phyloP scores from a whole-genome alignment of 2,329 filamentous ascomycete genomes.

The Pseudocercospora ulei region DNA sequence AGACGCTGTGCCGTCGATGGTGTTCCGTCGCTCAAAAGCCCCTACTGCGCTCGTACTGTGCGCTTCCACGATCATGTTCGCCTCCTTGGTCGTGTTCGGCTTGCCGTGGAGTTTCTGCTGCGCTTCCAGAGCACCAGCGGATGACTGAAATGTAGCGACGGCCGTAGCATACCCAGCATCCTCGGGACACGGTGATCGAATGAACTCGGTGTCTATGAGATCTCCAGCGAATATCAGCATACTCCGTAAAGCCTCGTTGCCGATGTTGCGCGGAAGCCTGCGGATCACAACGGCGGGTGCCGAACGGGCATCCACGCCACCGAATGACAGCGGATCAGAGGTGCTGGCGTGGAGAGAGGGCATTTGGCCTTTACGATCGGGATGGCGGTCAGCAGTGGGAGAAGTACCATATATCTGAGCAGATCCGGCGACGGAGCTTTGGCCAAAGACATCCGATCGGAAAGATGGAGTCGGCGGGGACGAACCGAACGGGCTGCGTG shows the following conservation, averaged over 20 bases:
- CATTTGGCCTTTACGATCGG: conserved; percentile 34
- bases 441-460: conserved; percentile 35
- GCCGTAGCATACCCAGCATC: conserved; percentile 50
- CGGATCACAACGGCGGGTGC: conserved; percentile 46
- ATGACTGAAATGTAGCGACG: conserved; percentile 50
- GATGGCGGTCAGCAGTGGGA: conserved; percentile 38
- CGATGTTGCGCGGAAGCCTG: conserved; percentile 51
- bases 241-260: conserved; percentile 49
- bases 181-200: conserved; percentile 47
- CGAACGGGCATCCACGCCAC: conserved; percentile 16
- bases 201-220: conserved; percentile 50
- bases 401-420: conserved; percentile 37
- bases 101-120: conserved; percentile 52
- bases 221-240: conserved; percentile 59
- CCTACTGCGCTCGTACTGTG: conserved; percentile 31
- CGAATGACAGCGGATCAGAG: conserved; percentile 24
- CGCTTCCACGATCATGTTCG: conserved; percentile 51
- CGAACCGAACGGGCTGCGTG: conserved; percentile 18
- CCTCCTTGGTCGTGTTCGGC: conserved; percentile 51
- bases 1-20: conserved; percentile 42
- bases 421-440: conserved; percentile 17
- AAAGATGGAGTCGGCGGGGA: conserved; percentile 23
- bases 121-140: conserved; percentile 51
- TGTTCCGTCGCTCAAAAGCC: conserved; percentile 40
- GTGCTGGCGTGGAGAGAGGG: conserved; percentile 22